These are phyloP conservation scores for Haplosporangium sp. DNA, from an alignment of 371 early-diverging fungal species.

Conservation along the genomic window DNA sequence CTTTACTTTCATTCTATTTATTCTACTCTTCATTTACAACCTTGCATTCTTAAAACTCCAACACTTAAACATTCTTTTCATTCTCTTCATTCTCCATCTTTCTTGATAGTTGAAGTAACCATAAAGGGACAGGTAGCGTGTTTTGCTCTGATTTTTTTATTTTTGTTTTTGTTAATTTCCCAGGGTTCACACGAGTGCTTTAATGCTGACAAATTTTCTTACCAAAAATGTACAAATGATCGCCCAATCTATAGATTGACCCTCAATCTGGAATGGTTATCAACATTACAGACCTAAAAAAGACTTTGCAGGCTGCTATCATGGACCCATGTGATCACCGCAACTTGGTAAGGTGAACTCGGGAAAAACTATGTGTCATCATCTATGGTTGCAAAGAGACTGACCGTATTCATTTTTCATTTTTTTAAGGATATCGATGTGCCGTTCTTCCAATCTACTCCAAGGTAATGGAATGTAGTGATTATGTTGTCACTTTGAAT, in stretches of 20 bases:
- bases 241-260: conserved; percentile 61
- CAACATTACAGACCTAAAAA: conserved; percentile 85
- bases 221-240: conserved; percentile 4
- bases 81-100: not conserved
- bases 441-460: conserved; percentile 71
- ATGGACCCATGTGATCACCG: conserved; percentile 88
- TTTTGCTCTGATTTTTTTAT: not conserved
- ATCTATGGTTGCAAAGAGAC: not conserved
- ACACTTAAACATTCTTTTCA: not conserved
- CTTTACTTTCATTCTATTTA: not conserved
- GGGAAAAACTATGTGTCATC: not conserved
- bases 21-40: not conserved
- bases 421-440: conserved; percentile 78
- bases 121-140: conserved; percentile 70
- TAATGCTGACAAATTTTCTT: conserved; percentile 26
- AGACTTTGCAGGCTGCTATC: conserved; percentile 75
- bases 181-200: not conserved
- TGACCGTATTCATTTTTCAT: not conserved
- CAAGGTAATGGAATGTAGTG: conserved; percentile 59
- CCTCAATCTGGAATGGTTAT: conserved; percentile 89
- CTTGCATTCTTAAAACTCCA: not conserved
- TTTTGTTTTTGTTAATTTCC: too few relatives aligned
- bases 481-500: not conserved
- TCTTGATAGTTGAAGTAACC: conserved; percentile 76
- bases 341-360: conserved; percentile 71